Base-by-base conservation (phyloP, 2,329 filamentous ascomycete species). In the Aspergillus intermedius region DNA sequence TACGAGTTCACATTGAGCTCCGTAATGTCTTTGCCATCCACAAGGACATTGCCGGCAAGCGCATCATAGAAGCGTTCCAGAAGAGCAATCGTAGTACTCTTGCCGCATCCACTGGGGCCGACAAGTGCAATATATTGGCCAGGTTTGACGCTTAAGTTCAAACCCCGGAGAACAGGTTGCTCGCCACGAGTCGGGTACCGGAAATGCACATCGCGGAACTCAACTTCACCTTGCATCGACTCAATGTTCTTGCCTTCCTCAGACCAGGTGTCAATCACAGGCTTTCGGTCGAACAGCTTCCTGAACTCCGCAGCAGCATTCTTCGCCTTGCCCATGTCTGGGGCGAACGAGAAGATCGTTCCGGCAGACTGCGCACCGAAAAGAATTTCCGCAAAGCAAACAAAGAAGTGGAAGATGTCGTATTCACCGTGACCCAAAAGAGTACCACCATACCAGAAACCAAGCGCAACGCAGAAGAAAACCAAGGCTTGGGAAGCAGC, bases 51-150 rank as follows among this genome's bases (percentile, higher is more conserved):
- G 10, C 93, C 93, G 0, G 81, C 78, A 0, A 93, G 77, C 0
- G 91, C 88, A 59, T 97, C 90, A 64, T 97, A 97, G 74, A 97
- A 97, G 30, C 93, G 86, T 67, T 97, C 91, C 28, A 97, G 75
- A 3, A 97, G 77, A 3, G 88, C 87, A 64, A 97, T 95, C 0
- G 91, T 94, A 0, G 93, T 97, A 44, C 84, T 89, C 74, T 98
- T 97, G 49, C 93, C 93, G 62, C 91, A 95, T 2, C 93, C 91
- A 42, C 87, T 93, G 0, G 91, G 86, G n/a, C 93, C 93, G 7
- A 97, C 93, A 2, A 97, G 79, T 0, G 91, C 93, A 67, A 75
- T 60, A 53, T 74, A 74, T 53, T 75, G 71, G 10, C 72, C 72
- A 21, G 72, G 71, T 49, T 72, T 69, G 52, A 75, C 69, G 5